A percentile compares a stretch with the other conserved stretches of the same genome.
These are phyloP conservation scores for Pythium aquatile DNA, from an alignment of 352 stramenopile species.

Conservation along the genomic window DNA sequence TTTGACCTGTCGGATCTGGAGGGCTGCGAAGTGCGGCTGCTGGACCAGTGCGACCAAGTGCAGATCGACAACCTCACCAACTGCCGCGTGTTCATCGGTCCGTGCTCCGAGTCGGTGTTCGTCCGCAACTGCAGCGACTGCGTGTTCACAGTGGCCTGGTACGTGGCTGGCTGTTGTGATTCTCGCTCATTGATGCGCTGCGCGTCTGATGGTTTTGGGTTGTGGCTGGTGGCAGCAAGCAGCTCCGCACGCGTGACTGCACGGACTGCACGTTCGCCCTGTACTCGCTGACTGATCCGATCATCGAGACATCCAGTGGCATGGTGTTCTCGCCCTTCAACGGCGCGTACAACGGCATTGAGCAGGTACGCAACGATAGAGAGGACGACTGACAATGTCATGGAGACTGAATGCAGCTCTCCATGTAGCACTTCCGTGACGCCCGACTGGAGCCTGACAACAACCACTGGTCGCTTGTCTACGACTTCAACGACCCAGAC, in stretches of 20 bases:
- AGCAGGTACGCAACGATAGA: constrained; percentile 32
- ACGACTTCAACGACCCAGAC: constrained; percentile 91
- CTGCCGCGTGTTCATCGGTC: constrained; percentile 86
- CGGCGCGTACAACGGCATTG: constrained; percentile 73
- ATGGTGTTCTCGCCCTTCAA: constrained; percentile 91
- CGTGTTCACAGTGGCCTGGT: constrained; percentile 88
- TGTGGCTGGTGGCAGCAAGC: constrained; percentile 58
- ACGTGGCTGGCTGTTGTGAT: constrained; percentile 7
- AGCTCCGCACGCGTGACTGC: constrained; percentile 88
- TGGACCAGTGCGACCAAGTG: constrained; percentile 90
- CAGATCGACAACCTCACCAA: constrained; percentile 89
- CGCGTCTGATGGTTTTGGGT: neutral
- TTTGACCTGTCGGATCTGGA: constrained; percentile 87
- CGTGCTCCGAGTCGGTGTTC: constrained; percentile 88
- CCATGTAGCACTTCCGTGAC: constrained; percentile 56
- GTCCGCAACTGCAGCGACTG: constrained; percentile 90
- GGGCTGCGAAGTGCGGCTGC: constrained; percentile 76
- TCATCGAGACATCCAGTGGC: constrained; percentile 88
- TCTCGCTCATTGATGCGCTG: neutral
- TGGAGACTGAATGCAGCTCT: no score
- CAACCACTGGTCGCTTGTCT: constrained; percentile 91
- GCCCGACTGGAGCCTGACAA: constrained; percentile 76
- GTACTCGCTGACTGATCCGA: constrained; percentile 90
- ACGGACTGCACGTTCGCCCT: constrained; percentile 80
- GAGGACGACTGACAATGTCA: neutral